Evolutionary conservation across 2,329 filamentous ascomycete genomes (phyloP).

Genomic region (Monilinia fructigena): DNA sequence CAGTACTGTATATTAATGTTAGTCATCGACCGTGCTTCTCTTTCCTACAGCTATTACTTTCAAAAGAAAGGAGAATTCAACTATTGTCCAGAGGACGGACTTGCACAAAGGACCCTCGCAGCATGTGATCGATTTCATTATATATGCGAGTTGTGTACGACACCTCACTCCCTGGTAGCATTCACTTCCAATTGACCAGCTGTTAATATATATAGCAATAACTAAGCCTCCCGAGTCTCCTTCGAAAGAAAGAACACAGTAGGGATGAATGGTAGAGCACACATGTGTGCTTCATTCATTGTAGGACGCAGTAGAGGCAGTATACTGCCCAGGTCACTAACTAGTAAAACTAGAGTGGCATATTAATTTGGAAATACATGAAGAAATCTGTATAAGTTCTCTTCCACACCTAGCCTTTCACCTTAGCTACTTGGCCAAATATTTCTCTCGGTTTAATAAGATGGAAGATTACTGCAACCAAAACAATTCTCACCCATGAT

Average conservation of each 20-base stretch:
- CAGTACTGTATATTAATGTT: neutral
- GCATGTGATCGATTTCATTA: neutral
- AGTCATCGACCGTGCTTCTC: neutral
- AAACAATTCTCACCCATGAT: neutral
- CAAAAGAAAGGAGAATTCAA: conserved; percentile 10
- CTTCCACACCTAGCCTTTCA: neutral
- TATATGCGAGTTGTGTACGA: too few species aligned
- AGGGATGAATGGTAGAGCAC: too few species aligned
- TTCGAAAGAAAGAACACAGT: too few species aligned
- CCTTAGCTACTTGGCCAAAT: neutral
- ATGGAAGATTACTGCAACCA: neutral
- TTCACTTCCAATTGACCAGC: too few species aligned
- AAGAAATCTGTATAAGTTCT: neutral
- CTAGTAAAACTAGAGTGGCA: too few species aligned
- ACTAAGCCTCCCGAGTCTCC: too few species aligned
- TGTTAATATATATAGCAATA: too few species aligned
- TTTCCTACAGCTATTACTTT: neutral
- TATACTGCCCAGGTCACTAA: too few species aligned
- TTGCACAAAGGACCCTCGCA: neutral
- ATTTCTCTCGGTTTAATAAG: neutral
- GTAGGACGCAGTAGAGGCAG: neutral
- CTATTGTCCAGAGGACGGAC: neutral
- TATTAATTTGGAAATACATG: neutral
- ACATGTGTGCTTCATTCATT: conserved; percentile 13
- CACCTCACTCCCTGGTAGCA: too few species aligned